These are phyloP conservation scores for Vigna trinervia DNA, from an alignment of 306 rosid species.

Conservation along the genomic window DNA sequence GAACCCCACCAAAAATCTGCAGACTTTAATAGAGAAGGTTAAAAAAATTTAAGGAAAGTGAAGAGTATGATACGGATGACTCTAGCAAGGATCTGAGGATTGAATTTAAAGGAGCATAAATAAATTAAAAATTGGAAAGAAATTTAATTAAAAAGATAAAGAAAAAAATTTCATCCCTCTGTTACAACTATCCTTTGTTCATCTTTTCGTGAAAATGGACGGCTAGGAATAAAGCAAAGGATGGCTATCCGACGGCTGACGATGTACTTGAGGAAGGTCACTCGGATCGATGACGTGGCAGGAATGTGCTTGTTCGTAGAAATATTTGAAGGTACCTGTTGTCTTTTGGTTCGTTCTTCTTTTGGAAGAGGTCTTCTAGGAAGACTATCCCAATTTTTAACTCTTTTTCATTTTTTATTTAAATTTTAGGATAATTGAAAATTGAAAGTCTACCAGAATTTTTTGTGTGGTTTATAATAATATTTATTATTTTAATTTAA, in stretches of 20 bases:
- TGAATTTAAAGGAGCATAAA: conserved; percentile 55
- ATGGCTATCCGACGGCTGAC: conserved; percentile 49
- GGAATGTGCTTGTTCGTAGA: conserved; percentile 35
- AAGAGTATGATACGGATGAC: conserved; percentile 36
- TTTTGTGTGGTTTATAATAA: too few species aligned
- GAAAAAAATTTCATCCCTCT: conserved; percentile 12
- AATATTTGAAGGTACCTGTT: conserved; percentile 23
- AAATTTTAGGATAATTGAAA: not conserved
- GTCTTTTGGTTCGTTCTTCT: not conserved
- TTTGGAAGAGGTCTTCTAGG: conserved; percentile 12
- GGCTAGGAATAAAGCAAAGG: conserved; percentile 51
- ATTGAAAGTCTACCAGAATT: not conserved
- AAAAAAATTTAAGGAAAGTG: conserved; percentile 20
- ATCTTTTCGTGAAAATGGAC: conserved; percentile 48
- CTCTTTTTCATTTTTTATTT: not conserved
- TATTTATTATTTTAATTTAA: too few species aligned
- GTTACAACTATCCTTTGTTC: conserved; percentile 31
- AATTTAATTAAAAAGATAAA: conserved; percentile 10
- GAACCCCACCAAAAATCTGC: not conserved
- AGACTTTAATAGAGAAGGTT: conserved; percentile 25
- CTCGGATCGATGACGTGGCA: conserved; percentile 74
- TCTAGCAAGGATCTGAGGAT: conserved; percentile 44
- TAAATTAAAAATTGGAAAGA: conserved; percentile 41
- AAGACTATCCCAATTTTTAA: conserved; percentile 33
- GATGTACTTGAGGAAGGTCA: not conserved